Evolutionary conservation across 1,284 basidiomycete species (phyloP).

Genomic region (Fomitiporia mediterranea): DNA sequence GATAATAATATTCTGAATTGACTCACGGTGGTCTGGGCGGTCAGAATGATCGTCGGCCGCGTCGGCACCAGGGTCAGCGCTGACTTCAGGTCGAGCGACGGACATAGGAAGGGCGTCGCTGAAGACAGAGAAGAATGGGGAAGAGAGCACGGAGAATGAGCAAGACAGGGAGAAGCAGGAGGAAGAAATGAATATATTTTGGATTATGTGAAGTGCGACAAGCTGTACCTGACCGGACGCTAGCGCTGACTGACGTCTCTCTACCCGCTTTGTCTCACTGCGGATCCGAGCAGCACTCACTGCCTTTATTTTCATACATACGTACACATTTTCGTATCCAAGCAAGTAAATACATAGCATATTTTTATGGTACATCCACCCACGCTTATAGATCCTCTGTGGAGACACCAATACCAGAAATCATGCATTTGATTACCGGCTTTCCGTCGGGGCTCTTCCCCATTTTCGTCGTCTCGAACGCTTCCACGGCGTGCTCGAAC

Average conservation of each 20-base stretch:
- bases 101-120: neutral
- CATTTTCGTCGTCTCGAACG: slow-evolving; percentile 74
- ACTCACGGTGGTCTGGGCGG: neutral
- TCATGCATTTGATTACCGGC: slow-evolving; percentile 70
- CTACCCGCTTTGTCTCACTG: neutral
- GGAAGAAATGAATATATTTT: neutral
- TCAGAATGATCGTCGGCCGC: neutral
- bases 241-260: neutral
- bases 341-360: neutral
- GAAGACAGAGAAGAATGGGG: neutral
- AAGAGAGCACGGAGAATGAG: neutral
- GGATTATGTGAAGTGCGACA: too few species aligned
- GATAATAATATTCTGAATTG: too few species aligned
- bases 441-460: slow-evolving; percentile 79
- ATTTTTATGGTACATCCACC: neutral
- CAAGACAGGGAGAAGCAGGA: neutral
- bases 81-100: neutral
- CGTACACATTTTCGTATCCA: neutral
- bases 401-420: slow-evolving; percentile 66
- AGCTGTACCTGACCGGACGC: too few species aligned
- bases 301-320: too few species aligned
- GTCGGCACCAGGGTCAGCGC: too few species aligned
- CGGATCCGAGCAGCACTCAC: neutral
- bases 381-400: slow-evolving; percentile 4
- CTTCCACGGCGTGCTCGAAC: slow-evolving; percentile 70